Evolutionary conservation across 192 early-diverging fungal genomes (phyloP).

Genomic region (Umbelopsis isabellina): DNA sequence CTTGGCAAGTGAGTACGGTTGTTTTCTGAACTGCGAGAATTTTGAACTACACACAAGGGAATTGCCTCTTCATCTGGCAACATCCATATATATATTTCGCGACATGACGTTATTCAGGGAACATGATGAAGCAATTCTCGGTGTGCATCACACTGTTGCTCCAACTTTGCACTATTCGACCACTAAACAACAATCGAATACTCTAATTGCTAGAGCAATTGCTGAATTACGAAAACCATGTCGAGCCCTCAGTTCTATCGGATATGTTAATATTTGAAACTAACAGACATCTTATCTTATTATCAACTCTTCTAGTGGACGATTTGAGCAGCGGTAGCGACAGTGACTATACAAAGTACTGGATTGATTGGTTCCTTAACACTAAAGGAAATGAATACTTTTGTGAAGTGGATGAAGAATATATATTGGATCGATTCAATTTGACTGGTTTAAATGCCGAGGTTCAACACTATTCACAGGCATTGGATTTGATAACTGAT

Average conservation of each 20-base stretch:
- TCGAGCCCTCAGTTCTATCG: too few species aligned
- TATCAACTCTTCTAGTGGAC: slow-evolving; percentile 41
- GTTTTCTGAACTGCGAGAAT: too few species aligned
- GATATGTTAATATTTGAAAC: too few species aligned
- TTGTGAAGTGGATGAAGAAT: slow-evolving; percentile 98
- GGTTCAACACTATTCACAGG: slow-evolving; percentile 79
- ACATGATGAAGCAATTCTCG: too few species aligned
- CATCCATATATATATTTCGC: neutral
- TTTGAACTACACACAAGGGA: too few species aligned
- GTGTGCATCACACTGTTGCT: too few species aligned
- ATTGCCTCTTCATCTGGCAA: neutral
- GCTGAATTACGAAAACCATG: too few species aligned
- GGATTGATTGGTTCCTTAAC: slow-evolving; percentile 94
- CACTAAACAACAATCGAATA: too few species aligned
- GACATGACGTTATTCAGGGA: too few species aligned
- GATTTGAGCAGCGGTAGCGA: slow-evolving; percentile 63
- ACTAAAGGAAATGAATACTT: slow-evolving; percentile 97
- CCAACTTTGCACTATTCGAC: too few species aligned
- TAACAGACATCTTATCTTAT: neutral
- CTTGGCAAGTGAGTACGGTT: neutral
- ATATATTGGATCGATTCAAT: slow-evolving; percentile 97
- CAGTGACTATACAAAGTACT: slow-evolving; percentile 75
- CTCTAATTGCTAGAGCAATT: too few species aligned
- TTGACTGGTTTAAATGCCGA: slow-evolving; percentile 91
- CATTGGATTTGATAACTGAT: slow-evolving; percentile 93